Base-by-base conservation (phyloP, 148 eudicot species). In the Polygonum maritimum region DNA sequence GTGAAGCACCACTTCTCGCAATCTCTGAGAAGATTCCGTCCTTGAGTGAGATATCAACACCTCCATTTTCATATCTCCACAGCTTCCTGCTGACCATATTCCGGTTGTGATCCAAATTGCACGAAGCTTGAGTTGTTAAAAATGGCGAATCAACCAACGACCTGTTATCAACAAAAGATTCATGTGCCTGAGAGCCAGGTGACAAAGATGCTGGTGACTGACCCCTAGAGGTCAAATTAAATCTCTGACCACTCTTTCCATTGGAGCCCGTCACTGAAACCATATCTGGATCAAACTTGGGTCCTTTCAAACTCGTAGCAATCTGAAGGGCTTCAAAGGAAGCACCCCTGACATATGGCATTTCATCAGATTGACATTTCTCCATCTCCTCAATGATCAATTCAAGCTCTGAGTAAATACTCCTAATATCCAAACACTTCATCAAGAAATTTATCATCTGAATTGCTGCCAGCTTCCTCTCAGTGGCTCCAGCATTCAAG, bases 361-460 rank as follows among this genome's bases (percentile, higher is more conserved):
- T 88, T 49, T 85, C 85, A 82, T 95, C 94, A 74, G 86, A 86
- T 60, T 89, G 92, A 78, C 88, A 92, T 36, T 86, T 95, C 82
- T 92, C 96, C 97, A 95, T 95, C 81, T 86, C 94, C 76, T 82
- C 85, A 41, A 92, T 84, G 22, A 95, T 81, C 79, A 81, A 71
- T 31, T 77, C 85, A 39, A 95, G 76, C 82, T 92, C 96, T 0
- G 91, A 88, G 18, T 78, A 78, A 33, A 95, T 78, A 82, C 94
- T 89, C 76, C 90, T 92, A 2, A 89, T 88, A 76, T 95, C 97
- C 86, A 95, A 85, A 67, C 88, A 90, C 75, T 87, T 90, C 92
- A 95, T 90, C 75, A 95, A 74, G 74, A 82, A 90, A 76, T 86
- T 89, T 54, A 95, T 82, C 99, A 95, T 95, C 80, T 95, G 99